phyloP scores from a whole-genome alignment of 495 filamentous ascomycete species.

The Aspergillus egyptiacus region DNA sequence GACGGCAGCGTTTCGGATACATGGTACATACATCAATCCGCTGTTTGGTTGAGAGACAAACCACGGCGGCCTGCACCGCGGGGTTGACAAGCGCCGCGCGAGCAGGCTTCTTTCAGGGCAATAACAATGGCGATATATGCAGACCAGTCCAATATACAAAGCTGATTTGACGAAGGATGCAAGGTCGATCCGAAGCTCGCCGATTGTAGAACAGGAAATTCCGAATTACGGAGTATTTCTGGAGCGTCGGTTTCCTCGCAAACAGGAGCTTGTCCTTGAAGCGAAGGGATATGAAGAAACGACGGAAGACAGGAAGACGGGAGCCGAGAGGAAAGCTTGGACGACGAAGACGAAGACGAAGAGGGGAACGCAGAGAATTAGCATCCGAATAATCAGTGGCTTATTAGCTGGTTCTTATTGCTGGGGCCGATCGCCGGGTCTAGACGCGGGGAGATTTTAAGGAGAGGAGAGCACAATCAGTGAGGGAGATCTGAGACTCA shows the following conservation, averaged over 20 bases:
- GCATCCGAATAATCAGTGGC: slow-evolving; percentile 15
- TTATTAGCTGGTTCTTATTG: slow-evolving; percentile 8
- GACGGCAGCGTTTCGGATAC: neutral
- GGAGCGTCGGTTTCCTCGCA: too few relatives aligned
- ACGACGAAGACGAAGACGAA: slow-evolving; percentile 6
- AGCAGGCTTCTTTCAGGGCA: slow-evolving; percentile 4
- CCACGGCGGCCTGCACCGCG: slow-evolving; percentile 16
- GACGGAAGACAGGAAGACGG: neutral
- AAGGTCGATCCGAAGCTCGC: too few relatives aligned
- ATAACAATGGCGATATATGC: neutral
- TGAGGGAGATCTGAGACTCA: too few relatives aligned
- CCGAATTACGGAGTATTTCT: too few relatives aligned
- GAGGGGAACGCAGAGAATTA: slow-evolving; percentile 18
- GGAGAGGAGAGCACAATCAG: too few relatives aligned
- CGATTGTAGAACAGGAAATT: too few relatives aligned
- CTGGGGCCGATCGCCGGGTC: slow-evolving; percentile 22
- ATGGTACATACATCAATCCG: slow-evolving; percentile 15
- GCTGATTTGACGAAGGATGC: too few relatives aligned
- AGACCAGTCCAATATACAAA: neutral
- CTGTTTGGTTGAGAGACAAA: slow-evolving; percentile 8
- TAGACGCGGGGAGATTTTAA: slow-evolving; percentile 21
- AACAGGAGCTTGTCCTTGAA: too few relatives aligned
- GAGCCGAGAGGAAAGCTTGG: neutral
- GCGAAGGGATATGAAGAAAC: neutral
- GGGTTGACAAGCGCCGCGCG: slow-evolving; percentile 8